These are phyloP conservation scores for Graphiopsis chlorocephala DNA, from an alignment of 2,329 filamentous ascomycete genomes.

Conservation along the genomic window DNA sequence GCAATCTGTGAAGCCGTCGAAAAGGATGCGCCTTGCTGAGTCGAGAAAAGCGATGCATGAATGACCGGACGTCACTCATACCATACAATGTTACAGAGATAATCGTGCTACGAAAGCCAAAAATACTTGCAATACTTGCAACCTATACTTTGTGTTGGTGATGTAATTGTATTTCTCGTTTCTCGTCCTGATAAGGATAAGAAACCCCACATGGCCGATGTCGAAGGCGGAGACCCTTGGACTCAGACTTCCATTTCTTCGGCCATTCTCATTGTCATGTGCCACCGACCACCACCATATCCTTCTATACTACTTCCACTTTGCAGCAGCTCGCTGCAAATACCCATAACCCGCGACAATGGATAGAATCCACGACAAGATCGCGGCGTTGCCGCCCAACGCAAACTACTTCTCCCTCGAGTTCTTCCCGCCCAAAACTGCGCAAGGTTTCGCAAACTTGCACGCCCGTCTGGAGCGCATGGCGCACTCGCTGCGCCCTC, in stretches of 20 bases:
- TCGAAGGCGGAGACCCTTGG: background rate
- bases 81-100: background rate
- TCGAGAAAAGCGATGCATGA: background rate
- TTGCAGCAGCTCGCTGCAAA: constrained; percentile 9
- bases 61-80: background rate
- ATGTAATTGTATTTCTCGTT: background rate
- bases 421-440: constrained; percentile 98
- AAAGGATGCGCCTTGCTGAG: background rate
- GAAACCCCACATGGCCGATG: background rate
- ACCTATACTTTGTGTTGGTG: background rate
- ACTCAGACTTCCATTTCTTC: background rate
- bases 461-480: constrained; percentile 91
- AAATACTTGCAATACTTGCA: background rate
- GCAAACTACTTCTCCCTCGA: constrained; percentile 92
- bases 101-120: background rate
- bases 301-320: background rate
- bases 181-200: background rate
- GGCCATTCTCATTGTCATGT: background rate
- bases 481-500: constrained; percentile 82
- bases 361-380: constrained; percentile 77
- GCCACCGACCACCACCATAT: background rate
- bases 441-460: constrained; percentile 92
- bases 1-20: background rate
- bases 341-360: background rate
- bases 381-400: constrained; percentile 79